Conservation (phyloP, 192 early-diverging fungal genomes). For the Podila horticola region DNA sequence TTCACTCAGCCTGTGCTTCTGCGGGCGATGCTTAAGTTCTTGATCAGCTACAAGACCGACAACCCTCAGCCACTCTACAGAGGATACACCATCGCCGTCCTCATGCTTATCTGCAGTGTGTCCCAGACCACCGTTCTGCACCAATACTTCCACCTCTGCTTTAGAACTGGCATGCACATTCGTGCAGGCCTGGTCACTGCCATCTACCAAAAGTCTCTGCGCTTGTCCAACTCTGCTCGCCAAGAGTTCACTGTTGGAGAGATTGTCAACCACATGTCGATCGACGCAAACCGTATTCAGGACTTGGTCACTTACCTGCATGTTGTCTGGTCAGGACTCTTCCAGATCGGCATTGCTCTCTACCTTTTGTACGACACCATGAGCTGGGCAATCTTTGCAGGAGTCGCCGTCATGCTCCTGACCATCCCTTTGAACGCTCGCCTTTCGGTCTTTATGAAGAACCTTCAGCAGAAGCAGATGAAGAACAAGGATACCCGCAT, state of each 20-base stretch:
- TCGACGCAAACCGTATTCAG: constrained; percentile 71
- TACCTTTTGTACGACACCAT: constrained; percentile 84
- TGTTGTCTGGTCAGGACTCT: constrained; percentile 78
- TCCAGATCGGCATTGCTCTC: constrained; percentile 81
- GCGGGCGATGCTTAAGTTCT: constrained; percentile 72
- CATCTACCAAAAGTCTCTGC: constrained; percentile 88
- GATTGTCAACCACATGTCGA: constrained; percentile 71
- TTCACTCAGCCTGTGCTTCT: constrained; percentile 88
- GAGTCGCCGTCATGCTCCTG: constrained; percentile 85
- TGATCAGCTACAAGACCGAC: constrained; percentile 66
- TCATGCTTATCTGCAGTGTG: constrained; percentile 82
- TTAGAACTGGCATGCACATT: constrained; percentile 78
- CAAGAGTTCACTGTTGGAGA: constrained; percentile 76
- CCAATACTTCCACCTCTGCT: constrained; percentile 90
- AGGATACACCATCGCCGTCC: constrained; percentile 83
- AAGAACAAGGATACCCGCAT: constrained; percentile 71
- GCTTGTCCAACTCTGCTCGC: constrained; percentile 80
- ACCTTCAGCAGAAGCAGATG: constrained; percentile 86
- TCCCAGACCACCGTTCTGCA: constrained; percentile 85
- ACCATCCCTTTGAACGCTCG: constrained; percentile 81
- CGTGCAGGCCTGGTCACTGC: constrained; percentile 81
- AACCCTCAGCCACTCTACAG: constrained; percentile 70
- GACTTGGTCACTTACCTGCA: constrained; percentile 78
- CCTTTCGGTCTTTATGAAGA: constrained; percentile 72
- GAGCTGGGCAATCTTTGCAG: constrained; percentile 85